phyloP scores from a whole-genome alignment of 805 yeast species.

The Candida incommunis region DNA sequence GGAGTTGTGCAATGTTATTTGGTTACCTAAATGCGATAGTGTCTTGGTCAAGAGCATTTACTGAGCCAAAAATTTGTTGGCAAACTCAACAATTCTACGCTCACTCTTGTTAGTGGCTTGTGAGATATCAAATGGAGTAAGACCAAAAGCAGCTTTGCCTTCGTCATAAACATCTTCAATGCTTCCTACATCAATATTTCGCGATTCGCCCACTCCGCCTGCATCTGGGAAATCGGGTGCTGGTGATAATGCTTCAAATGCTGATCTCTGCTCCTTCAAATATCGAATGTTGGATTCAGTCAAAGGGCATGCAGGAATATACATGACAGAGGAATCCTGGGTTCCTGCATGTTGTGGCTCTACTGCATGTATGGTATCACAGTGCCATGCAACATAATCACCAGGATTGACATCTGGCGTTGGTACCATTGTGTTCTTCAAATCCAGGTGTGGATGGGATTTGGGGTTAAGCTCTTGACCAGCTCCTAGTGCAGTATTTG shows the following conservation, averaged over 20 bases:
- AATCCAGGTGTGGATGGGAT: slow-evolving; percentile 25
- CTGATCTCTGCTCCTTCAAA: slow-evolving; percentile 9
- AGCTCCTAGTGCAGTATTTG: slow-evolving; percentile 26
- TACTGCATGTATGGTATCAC: slow-evolving; percentile 29
- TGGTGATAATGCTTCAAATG: slow-evolving; percentile 9
- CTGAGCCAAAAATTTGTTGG: not conserved
- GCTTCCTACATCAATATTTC: not conserved
- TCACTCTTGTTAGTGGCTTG: not conserved
- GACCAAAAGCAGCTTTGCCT: not conserved
- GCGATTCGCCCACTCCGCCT: slow-evolving; percentile 7
- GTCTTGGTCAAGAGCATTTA: no score
- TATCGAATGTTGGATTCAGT: slow-evolving; percentile 10
- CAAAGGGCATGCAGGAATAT: slow-evolving; percentile 25
- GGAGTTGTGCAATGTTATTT: no score
- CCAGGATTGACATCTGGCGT: slow-evolving; percentile 29
- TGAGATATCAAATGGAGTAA: not conserved
- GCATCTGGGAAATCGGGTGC: slow-evolving; percentile 17
- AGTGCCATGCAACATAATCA: slow-evolving; percentile 31
- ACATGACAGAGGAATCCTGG: slow-evolving; percentile 26
- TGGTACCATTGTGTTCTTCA: slow-evolving; percentile 20
- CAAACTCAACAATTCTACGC: not conserved
- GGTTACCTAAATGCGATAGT: no score
- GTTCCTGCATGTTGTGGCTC: slow-evolving; percentile 24
- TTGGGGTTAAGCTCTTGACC: slow-evolving; percentile 21
- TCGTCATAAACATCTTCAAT: not conserved